Conservation (phyloP, 73 alveolate genomes). For the Uronychia binucleata region DNA sequence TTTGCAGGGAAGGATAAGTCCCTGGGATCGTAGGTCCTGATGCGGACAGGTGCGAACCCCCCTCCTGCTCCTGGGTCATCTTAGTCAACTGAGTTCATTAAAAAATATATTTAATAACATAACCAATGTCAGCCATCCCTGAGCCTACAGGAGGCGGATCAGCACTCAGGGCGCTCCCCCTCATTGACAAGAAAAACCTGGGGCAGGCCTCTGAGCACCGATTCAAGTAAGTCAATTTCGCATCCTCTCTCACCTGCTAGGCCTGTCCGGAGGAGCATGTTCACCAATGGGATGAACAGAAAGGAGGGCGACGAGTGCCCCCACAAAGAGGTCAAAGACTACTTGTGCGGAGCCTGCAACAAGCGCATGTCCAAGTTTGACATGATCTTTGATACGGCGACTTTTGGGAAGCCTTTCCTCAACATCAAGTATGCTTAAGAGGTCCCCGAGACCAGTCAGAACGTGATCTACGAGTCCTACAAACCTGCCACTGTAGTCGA, state of each 20-base stretch:
- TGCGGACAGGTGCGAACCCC: not conserved
- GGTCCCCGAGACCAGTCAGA: not conserved
- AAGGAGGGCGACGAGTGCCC: not conserved
- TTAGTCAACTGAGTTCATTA: not conserved
- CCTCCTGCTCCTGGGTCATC: not conserved
- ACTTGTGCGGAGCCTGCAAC: not conserved
- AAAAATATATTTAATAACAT: too few species aligned
- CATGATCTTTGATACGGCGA: not conserved
- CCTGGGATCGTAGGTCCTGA: not conserved
- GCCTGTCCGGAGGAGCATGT: not conserved
- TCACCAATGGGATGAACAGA: not conserved
- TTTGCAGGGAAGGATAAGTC: not conserved
- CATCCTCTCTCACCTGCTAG: not conserved
- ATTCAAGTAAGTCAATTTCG: not conserved
- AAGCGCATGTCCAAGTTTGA: not conserved
- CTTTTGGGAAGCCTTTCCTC: not conserved
- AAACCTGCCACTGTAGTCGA: constrained; percentile 27
- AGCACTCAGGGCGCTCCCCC: not conserved
- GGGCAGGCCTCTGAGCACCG: not conserved
- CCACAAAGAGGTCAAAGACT: constrained; percentile 1
- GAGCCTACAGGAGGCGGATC: not conserved
- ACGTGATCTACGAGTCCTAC: constrained; percentile 22
- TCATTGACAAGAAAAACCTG: not conserved
- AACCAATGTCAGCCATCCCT: not conserved
- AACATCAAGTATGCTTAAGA: not conserved